A percentile compares a stretch with the other conserved stretches of the same genome.
Conservation (phyloP, 2,329 filamentous ascomycete genomes). For the Trichophyton schoenleinii region DNA sequence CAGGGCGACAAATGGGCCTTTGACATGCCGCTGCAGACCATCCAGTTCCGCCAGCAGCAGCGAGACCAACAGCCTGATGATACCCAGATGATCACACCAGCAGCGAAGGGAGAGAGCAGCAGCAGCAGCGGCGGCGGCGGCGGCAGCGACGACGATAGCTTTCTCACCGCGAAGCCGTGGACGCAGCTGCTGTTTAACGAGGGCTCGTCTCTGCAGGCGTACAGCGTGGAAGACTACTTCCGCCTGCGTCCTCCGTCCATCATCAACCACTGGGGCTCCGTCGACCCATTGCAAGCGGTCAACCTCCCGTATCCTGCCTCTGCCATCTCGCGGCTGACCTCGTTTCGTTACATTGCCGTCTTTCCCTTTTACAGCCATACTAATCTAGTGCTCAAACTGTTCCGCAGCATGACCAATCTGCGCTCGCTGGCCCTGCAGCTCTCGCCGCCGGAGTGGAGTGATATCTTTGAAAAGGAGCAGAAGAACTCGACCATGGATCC, state of each 20-base stretch:
- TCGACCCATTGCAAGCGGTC: constrained; percentile 14
- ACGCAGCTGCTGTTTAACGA: constrained; percentile 57
- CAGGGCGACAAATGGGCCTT: constrained; percentile 53
- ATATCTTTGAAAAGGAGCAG: constrained; percentile 28
- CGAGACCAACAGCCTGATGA: not conserved
- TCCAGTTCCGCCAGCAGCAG: constrained; percentile 31
- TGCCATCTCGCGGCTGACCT: constrained; percentile 33
- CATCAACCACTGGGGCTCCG: constrained; percentile 35
- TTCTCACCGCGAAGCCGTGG: constrained; percentile 55
- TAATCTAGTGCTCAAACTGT: constrained; percentile 31
- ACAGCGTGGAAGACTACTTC: constrained; percentile 60
- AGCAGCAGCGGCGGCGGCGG: not conserved
- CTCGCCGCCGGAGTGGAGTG: constrained; percentile 28
- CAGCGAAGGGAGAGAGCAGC: too few relatives aligned
- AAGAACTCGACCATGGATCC: constrained; percentile 27
- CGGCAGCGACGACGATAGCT: constrained; percentile 16
- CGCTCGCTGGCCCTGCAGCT: constrained; percentile 45
- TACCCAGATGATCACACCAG: constrained; percentile 2
- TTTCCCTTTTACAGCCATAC: constrained; percentile 56
- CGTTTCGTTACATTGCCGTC: constrained; percentile 49
- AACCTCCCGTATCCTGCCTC: constrained; percentile 28
- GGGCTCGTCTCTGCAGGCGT: constrained; percentile 59
- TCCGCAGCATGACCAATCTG: constrained; percentile 39
- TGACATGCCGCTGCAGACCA: constrained; percentile 48
- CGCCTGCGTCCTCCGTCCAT: constrained; percentile 51